phyloP scores from a whole-genome alignment of 805 yeast species.

The Teunomyces lycoperdinae region DNA sequence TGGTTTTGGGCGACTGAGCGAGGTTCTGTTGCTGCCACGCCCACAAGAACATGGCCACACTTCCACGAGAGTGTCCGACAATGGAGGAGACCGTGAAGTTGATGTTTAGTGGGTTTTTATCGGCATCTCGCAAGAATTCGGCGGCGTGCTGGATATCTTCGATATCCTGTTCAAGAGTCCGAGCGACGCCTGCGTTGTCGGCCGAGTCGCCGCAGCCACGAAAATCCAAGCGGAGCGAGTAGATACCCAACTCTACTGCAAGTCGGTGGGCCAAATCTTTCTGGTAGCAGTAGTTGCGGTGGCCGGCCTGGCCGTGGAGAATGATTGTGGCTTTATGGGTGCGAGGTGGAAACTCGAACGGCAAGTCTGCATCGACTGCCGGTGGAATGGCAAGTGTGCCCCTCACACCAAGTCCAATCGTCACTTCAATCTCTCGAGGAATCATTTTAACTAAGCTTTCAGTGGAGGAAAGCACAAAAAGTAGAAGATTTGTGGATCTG shows the following conservation, averaged over 20 bases:
- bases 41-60: conserved; percentile 73
- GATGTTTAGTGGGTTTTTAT: conserved; percentile 35
- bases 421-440: conserved; percentile 37
- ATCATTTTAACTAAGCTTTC: not conserved
- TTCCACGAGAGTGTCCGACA: conserved; percentile 80
- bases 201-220: conserved; percentile 82
- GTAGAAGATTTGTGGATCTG: too few species aligned
- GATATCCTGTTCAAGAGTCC: conserved; percentile 61
- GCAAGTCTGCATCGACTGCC: conserved; percentile 21
- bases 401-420: conserved; percentile 30
- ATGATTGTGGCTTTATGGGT: conserved; percentile 56
- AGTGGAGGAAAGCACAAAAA: too few species aligned
- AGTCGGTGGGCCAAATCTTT: conserved; percentile 57
- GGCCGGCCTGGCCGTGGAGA: conserved; percentile 85
- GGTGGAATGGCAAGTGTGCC: conserved; percentile 42
- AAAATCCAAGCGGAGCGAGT: conserved; percentile 76
- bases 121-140: conserved; percentile 26
- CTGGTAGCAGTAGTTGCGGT: conserved; percentile 76
- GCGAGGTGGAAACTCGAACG: conserved; percentile 32
- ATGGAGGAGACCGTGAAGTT: conserved; percentile 52
- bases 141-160: conserved; percentile 56
- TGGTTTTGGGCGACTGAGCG: conserved; percentile 20
- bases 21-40: conserved; percentile 45
- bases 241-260: conserved; percentile 58
- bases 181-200: conserved; percentile 46